Evolutionary conservation across 768 basidiomycete species (phyloP).

Genomic region (Trametes cubensis): DNA sequence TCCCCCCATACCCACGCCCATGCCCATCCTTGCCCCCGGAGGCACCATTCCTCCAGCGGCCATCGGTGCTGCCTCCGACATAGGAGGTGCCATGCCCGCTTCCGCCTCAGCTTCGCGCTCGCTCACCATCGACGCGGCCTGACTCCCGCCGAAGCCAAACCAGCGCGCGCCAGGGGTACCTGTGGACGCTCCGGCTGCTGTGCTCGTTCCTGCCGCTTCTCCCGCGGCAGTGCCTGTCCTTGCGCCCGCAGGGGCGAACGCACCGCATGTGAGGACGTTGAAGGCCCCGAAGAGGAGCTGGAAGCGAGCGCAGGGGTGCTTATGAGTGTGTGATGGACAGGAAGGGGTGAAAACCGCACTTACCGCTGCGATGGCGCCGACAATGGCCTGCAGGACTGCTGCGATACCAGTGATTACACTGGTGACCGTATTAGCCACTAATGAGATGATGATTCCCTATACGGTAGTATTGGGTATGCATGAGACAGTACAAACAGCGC

Average conservation of each 20-base stretch:
- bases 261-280: slow-evolving; percentile 11
- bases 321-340: background rate
- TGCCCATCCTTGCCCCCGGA: background rate
- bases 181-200: background rate
- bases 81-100: background rate
- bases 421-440: slow-evolving; percentile 6
- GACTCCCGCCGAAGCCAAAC: background rate
- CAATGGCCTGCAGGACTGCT: slow-evolving; percentile 4
- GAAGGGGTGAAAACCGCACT: background rate
- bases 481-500: background rate
- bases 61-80: background rate
- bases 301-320: background rate
- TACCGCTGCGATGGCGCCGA: slow-evolving; percentile 9
- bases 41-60: background rate
- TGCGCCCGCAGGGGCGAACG: slow-evolving; percentile 4
- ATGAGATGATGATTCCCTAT: slow-evolving; percentile 2
- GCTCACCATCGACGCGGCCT: background rate
- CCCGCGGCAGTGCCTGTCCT: slow-evolving; percentile 9
- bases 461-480: too few species aligned
- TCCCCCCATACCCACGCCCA: background rate
- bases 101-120: background rate
- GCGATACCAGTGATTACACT: slow-evolving; percentile 11
- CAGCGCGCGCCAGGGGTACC: background rate
- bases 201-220: slow-evolving; percentile 11
- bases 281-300: slow-evolving; percentile 10